Evolutionary conservation across 1,284 basidiomycete species (phyloP).

Genomic region (Peniophora sp.): DNA sequence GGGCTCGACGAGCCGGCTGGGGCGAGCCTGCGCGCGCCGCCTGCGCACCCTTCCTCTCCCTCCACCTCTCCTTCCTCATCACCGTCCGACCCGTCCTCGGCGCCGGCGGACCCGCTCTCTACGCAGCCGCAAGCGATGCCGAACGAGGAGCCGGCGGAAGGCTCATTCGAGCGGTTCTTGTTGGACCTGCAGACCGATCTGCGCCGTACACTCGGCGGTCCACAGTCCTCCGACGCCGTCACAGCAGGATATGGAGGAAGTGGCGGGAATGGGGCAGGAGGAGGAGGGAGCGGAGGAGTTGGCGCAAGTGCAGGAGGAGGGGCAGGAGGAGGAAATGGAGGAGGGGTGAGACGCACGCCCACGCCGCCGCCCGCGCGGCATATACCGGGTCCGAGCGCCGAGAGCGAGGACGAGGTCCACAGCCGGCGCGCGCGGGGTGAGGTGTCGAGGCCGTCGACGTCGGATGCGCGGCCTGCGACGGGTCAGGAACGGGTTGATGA

Average conservation of each 20-base stretch:
- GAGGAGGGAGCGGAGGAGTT: background rate
- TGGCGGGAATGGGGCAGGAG: too few relatives aligned
- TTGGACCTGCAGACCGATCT: constrained; percentile 66
- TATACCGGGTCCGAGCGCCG: too few relatives aligned
- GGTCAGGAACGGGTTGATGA: too few relatives aligned
- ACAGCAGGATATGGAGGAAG: too few relatives aligned
- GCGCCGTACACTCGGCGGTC: constrained; percentile 42
- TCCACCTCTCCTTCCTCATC: background rate
- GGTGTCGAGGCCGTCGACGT: constrained; percentile 5
- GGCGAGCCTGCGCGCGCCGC: background rate
- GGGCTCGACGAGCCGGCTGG: constrained; percentile 29
- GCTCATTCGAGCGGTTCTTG: constrained; percentile 70
- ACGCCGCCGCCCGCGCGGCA: too few relatives aligned
- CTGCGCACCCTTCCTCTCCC: background rate
- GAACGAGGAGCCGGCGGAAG: constrained; percentile 38
- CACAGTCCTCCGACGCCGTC: constrained; percentile 7
- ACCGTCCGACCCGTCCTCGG: constrained; percentile 1
- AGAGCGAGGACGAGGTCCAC: background rate
- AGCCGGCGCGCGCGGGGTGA: background rate
- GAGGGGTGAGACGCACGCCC: background rate
- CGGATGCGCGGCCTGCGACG: constrained; percentile 11
- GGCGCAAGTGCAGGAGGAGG: too few relatives aligned
- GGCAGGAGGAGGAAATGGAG: too few relatives aligned
- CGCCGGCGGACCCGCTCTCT: constrained; percentile 7
- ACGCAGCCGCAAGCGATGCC: too few relatives aligned